A percentile compares a stretch with the other conserved stretches of the same genome.
Conservation (phyloP, 2,329 filamentous ascomycete species). For the Penicillium olsonii region DNA sequence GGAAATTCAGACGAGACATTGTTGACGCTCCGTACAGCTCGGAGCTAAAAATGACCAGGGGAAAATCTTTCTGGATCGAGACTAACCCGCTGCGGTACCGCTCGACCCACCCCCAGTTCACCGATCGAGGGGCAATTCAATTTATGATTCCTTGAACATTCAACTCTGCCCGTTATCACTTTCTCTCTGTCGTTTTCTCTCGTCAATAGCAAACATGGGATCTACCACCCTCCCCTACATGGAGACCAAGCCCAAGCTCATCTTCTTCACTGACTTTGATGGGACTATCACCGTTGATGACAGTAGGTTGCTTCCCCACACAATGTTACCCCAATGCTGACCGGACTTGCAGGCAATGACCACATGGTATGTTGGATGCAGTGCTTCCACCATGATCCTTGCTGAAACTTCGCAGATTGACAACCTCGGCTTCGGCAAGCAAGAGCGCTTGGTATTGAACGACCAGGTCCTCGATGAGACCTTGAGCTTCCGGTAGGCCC, state of each 20-base stretch:
- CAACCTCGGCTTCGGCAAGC: constrained; percentile 79
- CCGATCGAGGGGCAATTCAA: constrained; percentile 9
- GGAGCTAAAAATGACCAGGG: constrained; percentile 12
- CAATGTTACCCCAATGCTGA: constrained; percentile 15
- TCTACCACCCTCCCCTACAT: constrained; percentile 42
- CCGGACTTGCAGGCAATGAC: constrained; percentile 58
- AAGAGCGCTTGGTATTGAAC: constrained; percentile 72
- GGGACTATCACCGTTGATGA: constrained; percentile 84
- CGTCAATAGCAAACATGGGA: constrained; percentile 26
- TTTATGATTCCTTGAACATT: neutral
- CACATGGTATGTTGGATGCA: constrained; percentile 52
- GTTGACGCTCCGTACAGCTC: neutral
- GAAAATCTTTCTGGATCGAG: constrained; percentile 14
- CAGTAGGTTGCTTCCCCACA: constrained; percentile 47
- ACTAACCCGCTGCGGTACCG: constrained; percentile 10
- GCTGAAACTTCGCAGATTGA: constrained; percentile 68
- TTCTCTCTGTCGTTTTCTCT: too few species aligned
- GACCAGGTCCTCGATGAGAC: constrained; percentile 71
- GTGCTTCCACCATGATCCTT: neutral
- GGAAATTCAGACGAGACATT: constrained; percentile 39
- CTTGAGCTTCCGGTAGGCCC: constrained; percentile 66
- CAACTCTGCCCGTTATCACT: too few species aligned
- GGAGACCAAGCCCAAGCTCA: constrained; percentile 72
- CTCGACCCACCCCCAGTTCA: constrained; percentile 16
- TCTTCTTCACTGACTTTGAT: constrained; percentile 99